Base-by-base conservation (phyloP, 2,329 filamentous ascomycete species). In the Tetracladium maxilliforme region DNA sequence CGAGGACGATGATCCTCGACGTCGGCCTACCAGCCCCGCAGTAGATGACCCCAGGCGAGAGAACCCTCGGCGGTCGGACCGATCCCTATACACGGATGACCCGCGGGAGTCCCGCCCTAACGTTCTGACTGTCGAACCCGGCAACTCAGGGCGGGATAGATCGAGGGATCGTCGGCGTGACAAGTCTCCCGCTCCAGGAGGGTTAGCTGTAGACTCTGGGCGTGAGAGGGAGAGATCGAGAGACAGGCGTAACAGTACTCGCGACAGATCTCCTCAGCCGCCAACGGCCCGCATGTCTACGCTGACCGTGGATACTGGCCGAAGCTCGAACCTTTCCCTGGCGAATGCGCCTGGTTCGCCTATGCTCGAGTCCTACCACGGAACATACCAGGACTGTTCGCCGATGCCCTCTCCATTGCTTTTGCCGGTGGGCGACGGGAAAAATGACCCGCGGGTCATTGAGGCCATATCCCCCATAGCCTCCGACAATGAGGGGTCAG, bases 361-460 rank as follows among this genome's bases (percentile, higher is more conserved):
- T 1, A 60, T 95, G 24, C 68, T 93, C 3, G 87, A 95, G 51
- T 76, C 90, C 1, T 95, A 95, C 51, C 78, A 76, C 33, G 87
- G 87, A 19, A 93, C 86, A 1, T 95, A 92, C 41, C 87, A 95
- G 49, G 82, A 81, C 30, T 80, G 92, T 39, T 93, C 86, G 1
- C 86, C 87, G 0, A 93, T 94, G 82, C 86, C 86, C 0, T 84
- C 84, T 1, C 82, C 86, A 1, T 56, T 86, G n/a, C n/a, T n/a
- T n/a, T n/a, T n/a, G n/a, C n/a, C n/a, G n/a, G n/a, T n/a, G n/a
- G n/a, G n/a, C n/a, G n/a, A n/a, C n/a, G n/a, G n/a, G n/a, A n/a
- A n/a, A n/a, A n/a, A n/a, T n/a, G n/a, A n/a, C n/a, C 14, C 59
- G 30, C 4, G 40, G 48, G 9, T 52, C 15, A 37, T 64, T 14